phyloP scores from a whole-genome alignment of 441 rosid genomes.

The Adansonia madagascariensis region DNA sequence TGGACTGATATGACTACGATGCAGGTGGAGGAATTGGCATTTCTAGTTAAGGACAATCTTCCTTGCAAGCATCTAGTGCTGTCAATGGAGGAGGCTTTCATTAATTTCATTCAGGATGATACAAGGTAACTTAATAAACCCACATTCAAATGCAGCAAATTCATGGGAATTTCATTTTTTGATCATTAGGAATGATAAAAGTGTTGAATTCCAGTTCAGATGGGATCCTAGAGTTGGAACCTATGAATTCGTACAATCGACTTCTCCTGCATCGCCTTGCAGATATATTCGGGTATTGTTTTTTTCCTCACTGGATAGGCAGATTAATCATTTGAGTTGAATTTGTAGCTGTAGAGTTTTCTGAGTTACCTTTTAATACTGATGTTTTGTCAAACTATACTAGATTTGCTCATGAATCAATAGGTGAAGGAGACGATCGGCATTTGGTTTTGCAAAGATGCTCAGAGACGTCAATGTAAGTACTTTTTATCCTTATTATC shows the following conservation, averaged over 20 bases:
- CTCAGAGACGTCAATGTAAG: conserved; percentile 65
- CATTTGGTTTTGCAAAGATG: conserved; percentile 63
- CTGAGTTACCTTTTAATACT: neutral
- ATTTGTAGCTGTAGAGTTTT: conserved; percentile 1
- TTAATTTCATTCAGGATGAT: conserved; percentile 56
- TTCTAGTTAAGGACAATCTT: conserved; percentile 64
- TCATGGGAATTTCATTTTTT: neutral
- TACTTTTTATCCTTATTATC: neutral
- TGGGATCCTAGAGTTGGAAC: conserved; percentile 64
- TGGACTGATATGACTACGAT: conserved; percentile 11
- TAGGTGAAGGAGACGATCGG: conserved; percentile 73
- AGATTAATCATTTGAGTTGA: neutral
- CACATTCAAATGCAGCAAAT: neutral
- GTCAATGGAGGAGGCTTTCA: conserved; percentile 64
- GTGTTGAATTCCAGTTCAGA: conserved; percentile 48
- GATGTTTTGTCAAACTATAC: conserved; percentile 23
- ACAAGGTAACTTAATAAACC: conserved; percentile 34
- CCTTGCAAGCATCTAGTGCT: conserved; percentile 66
- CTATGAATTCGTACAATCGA: conserved; percentile 70
- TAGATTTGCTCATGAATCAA: conserved; percentile 72
- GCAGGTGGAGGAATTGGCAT: conserved; percentile 76
- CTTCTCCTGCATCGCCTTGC: conserved; percentile 75
- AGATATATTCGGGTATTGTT: conserved; percentile 64
- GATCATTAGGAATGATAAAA: neutral
- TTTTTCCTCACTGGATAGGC: neutral